A percentile compares a stretch with the other conserved stretches of the same genome.
Evolutionary conservation across 2,329 filamentous ascomycete species (phyloP).

Genomic region (Trichoderma breve): DNA sequence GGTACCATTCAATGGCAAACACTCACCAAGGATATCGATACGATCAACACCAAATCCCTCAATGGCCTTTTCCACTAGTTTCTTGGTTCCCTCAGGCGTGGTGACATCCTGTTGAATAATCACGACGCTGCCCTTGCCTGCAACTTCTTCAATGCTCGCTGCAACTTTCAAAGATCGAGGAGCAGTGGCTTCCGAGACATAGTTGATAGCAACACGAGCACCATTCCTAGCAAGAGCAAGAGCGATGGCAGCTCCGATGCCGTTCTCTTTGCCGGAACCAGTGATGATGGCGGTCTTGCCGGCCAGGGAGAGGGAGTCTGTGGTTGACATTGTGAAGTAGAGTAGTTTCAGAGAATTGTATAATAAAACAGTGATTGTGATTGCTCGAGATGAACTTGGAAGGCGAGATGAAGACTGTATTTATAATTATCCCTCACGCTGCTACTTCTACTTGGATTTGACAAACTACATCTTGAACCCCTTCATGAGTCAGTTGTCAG

Average conservation of each 20-base stretch:
- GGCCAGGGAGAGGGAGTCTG: constrained; percentile 31
- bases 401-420: not conserved
- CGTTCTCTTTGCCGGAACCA: constrained; percentile 41
- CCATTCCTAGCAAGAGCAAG: constrained; percentile 37
- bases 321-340: not conserved
- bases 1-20: no score
- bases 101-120: not conserved
- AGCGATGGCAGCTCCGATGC: constrained; percentile 42
- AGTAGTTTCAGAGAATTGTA: not conserved
- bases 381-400: not conserved
- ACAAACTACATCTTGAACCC: not conserved
- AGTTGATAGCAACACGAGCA: constrained; percentile 39
- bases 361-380: not conserved
- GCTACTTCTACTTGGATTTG: not conserved
- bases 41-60: not conserved
- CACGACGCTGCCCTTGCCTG: not conserved
- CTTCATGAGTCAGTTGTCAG: not conserved
- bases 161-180: constrained; percentile 27
- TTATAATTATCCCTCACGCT: not conserved
- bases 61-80: not conserved
- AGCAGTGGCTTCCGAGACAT: constrained; percentile 35
- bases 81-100: not conserved
- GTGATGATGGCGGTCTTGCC: constrained; percentile 43
- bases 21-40: constrained; percentile 10
- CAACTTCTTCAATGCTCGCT: not conserved